Base-by-base conservation (phyloP, 202 grass and related monocot species). In the Carex sylvatica region DNA sequence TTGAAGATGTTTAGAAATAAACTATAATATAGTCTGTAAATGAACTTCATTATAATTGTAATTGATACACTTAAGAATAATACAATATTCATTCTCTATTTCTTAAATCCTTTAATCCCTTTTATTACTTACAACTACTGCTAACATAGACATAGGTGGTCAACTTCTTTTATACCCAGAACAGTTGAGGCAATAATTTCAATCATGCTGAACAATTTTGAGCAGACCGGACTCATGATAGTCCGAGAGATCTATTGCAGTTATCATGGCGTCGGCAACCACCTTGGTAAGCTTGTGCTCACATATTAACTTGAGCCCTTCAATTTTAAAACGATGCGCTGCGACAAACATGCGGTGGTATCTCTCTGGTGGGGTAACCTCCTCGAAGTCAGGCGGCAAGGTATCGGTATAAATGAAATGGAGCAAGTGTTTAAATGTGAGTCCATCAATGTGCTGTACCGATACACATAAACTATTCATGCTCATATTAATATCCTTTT, bases 401-500 rank as follows among this genome's bases (percentile, higher is more conserved):
- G 67, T 42, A 44, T 71, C 33, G 2, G 67, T 42, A 44, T 71
- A 71, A 38, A 71, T 71, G 38, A 71, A 71, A 71, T 71, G 67
- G 30, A 71, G 14, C 33, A 71, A 18, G 1, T 71, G 18, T n/a
- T 71, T 71, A 12, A 71, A 42, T 2, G 67, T 33, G 1, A 70
- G 30, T 38, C 10, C 66, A 70, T 71, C 67, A 5, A 71, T 20
- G 6, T 71, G 15, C 7, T 20, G 35, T 20, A 71, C 3, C 1
- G 67, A 71, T 46, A 44, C 8, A 20, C 1, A 11, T 20, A 40
- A 5, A 18, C 3, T 19, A 0, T 20, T 71, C 67, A 3, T 2
- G 23, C 20, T 23, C 9, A 26, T 26, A 12, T 71, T 8, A 15
- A n/a, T 47, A 33, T 80, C 13, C 12, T 9, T 12, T 18, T 71